Evolutionary conservation across 2,329 filamentous ascomycete genomes (phyloP).

Genomic region (Nemania sp.): DNA sequence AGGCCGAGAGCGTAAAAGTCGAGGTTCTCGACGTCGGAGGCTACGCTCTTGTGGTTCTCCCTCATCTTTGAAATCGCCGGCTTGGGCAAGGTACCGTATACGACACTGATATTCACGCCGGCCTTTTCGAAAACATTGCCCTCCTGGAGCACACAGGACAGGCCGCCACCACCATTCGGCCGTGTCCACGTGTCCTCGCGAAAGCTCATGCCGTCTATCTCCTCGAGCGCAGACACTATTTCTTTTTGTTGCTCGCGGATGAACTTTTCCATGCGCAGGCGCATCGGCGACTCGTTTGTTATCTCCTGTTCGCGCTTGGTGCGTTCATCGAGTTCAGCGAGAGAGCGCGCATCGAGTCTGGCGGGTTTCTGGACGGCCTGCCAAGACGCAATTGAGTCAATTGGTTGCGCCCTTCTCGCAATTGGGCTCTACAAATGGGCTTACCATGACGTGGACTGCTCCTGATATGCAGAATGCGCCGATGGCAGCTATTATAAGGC

Average conservation of each 20-base stretch:
- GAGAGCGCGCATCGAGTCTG: conserved; percentile 72
- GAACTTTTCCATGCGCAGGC: conserved; percentile 95
- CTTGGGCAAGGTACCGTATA: conserved; percentile 90
- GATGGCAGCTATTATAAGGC: conserved; percentile 40
- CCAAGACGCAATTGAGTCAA: conserved; percentile 37
- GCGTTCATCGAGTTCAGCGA: conserved; percentile 86
- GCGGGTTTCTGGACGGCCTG: conserved; percentile 59
- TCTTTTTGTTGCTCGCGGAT: conserved; percentile 92
- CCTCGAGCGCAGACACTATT: conserved; percentile 85
- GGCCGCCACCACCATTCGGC: conserved; percentile 89
- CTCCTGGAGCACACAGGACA: conserved; percentile 94
- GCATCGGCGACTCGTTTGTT: conserved; percentile 87
- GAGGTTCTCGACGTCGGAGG: conserved; percentile 75
- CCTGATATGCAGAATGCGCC: conserved; percentile 40
- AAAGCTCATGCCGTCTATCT: conserved; percentile 86
- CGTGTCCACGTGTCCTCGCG: conserved; percentile 87
- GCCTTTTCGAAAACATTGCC: conserved; percentile 98
- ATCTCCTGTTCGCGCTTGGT: conserved; percentile 83
- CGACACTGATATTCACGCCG: conserved; percentile 93
- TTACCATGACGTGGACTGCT: conserved; percentile 45
- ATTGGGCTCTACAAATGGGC: neutral
- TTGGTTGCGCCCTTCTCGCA: conserved; percentile 13
- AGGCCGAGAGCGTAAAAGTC: conserved; percentile 96
- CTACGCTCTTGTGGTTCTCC: conserved; percentile 92
- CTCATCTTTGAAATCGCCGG: conserved; percentile 93